Evolutionary conservation across 208 protist genomes (phyloP), one percentile per base, ranked within the genome.

Genomic region (Leishmania gerbilli): DNA sequence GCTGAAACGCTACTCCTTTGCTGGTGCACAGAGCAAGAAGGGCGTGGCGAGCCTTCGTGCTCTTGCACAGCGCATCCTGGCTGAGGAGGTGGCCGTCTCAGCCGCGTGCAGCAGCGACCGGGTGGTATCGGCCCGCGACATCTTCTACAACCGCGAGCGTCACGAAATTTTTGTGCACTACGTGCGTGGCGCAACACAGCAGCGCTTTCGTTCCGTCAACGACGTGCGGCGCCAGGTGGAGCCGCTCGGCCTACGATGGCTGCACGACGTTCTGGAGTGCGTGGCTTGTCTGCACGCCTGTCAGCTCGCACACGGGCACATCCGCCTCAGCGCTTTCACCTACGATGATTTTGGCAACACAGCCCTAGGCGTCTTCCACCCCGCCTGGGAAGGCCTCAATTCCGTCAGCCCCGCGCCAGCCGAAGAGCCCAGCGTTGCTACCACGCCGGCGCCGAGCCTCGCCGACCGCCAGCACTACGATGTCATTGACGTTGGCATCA

Each of bases 271-370:
- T 13, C 77, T 95, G 71, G 90, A 93, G 68, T 88, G 83, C 72
- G 85, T 95, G 55, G 88, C 88, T 55, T 91, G 91, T 69, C 69
- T 95, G 11, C 92, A 95, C 83, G 80, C 86, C 51, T 91, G 88
- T 65, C 88, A 89, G 31, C 77, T 91, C 75, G 83, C 87, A 4
- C 92, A 95, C 83, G 92, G 90, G 19, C 58, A 81, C 69, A 76
- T 95, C 42, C 76, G 74, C 19, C 81, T 95, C 47, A 90, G 87
- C 78, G 89, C 83, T 83, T 95, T 95, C 84, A 95, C 90, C 21
- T 93, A 90, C 83, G 92, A 95, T 79, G 89, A 92, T 79, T 95
- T 95, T 79, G 92, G 92, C 76, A 92, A 93, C 80, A 91, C 88
- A 3, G 84, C 87, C 37, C 79, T 95, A 0, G 92, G 90, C n/a